Evolutionary conservation across 202 grass and related monocot genomes (phyloP), one percentile per base, ranked within the genome.

Genomic region (Setaria viridis): DNA sequence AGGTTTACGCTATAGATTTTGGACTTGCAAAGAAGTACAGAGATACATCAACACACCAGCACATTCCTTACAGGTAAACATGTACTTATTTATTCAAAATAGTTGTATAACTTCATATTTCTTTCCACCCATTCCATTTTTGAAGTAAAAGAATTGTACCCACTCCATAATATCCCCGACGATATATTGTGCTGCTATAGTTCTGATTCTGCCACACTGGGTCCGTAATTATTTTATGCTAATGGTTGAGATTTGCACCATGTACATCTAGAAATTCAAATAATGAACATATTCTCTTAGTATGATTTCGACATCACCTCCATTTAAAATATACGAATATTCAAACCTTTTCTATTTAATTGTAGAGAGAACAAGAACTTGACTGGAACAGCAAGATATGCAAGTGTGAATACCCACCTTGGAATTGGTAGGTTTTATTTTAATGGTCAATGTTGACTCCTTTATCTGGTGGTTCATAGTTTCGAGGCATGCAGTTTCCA

Each of bases 1-100:
- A 99, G 96, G 96, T 99, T n/a, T 99, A 99, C 33, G 80, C 80
- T 41, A 98, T 98, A 87, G 95, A 98, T 87, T 98, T 98, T 78
- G 95, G 95, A 46, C 91, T 98, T 58, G 96, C 96, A 68, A 98
- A 95, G 86, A 98, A 95, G 76, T 98, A 98, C 45, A 92, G 91
- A 64, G 96, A 98, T 84, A 87, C 91, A 56, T 81, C 84, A 13
- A 92, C 96, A 50, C 88, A 92, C 77, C 93, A 94, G 59, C 96
- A 98, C 82, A 98, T 98, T 86, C 93, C 93, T 19, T 98, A 98
- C 35, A 98, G 96, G 96, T 95, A 88, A 82, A 14, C 8, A 33
- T 84, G 49, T 45, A 34, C 16, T 46, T 7, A 13, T 90, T 32
- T 80, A 71, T 34, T 83, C 78, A 32, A 60, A 47, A 14, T 21